Evolutionary conservation across 495 filamentous ascomycete genomes (phyloP), one percentile per base, ranked within the genome.

Genomic region (Pseudevernia furfuracea): DNA sequence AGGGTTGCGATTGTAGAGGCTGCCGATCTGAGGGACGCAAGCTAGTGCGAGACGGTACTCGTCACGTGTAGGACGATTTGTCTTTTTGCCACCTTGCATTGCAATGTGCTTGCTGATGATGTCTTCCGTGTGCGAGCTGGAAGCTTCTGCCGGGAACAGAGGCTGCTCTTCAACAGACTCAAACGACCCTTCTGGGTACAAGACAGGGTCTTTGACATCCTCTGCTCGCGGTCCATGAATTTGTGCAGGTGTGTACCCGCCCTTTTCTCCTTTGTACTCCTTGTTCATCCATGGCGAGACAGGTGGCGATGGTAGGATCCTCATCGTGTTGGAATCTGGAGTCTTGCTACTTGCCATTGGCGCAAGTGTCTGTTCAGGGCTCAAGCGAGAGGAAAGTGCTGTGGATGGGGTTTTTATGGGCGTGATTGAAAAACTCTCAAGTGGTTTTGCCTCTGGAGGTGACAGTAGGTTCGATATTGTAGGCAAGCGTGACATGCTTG

Each of bases 1-100:
- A 14, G 81, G 87, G 58, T 89, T 80, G 64, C 78, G 76, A 64
- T 77, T 80, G 73, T 81, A 90, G 61, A 77, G 77, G 59, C 82
- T 74, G 39, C 84, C 79, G 37, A 88, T 81, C 58, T 85, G 81
- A 25, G 87, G 85, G 59, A 85, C 82, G 74, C 89, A 89, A 58
- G 81, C 82, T 30, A 92, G 73, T 1, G 83, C 82, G 53, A 90
- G 69, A 49, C 84, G 74, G 71, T 92, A 92, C 66, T 92, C 88
- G 66, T 87, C 85, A 32, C 77, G 78, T 6, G 81, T 83, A 23
- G 89, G 89, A 60, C 87, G 87, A 62, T 84, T 81, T 25, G 80
- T 70, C 61, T 80, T 81, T 63, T 81, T 81, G 67, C 77, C 77
- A 44, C 41, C 58, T 43, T 87, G 81, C n/a, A 82, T 81, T 59